These are phyloP conservation scores for Tothia fuscella DNA, from an alignment of 2,329 filamentous ascomycete genomes.

Conservation along the genomic window DNA sequence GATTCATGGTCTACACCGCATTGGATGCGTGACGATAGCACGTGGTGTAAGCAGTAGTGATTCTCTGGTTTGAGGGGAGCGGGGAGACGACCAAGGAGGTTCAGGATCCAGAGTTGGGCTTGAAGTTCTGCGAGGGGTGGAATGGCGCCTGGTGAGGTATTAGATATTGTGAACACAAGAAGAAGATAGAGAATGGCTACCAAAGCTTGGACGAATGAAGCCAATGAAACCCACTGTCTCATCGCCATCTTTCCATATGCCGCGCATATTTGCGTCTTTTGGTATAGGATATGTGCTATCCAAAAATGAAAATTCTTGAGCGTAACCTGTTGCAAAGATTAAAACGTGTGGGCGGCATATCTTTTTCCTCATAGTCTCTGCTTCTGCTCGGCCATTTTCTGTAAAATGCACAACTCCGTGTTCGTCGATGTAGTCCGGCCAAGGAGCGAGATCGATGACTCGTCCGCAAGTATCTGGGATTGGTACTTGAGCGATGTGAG, in stretches of 20 bases:
- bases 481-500: constrained; percentile 28
- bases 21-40: constrained; percentile 23
- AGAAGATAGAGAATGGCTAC: neutral
- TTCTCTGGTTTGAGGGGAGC: constrained; percentile 25
- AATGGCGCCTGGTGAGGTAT: constrained; percentile 28
- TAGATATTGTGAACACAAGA: neutral
- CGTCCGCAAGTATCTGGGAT: constrained; percentile 28
- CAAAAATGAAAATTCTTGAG: constrained; percentile 31
- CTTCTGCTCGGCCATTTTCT: constrained; percentile 20
- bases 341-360: constrained; percentile 32
- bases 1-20: constrained; percentile 38
- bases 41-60: constrained; percentile 30
- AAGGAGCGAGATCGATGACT: constrained; percentile 33
- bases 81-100: constrained; percentile 18
- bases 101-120: constrained; percentile 36
- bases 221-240: constrained; percentile 35
- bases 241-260: constrained; percentile 36
- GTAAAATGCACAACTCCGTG: constrained; percentile 28
- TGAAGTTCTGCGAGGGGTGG: constrained; percentile 39
- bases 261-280: constrained; percentile 39
- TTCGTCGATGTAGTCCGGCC: constrained; percentile 29
- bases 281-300: constrained; percentile 30
- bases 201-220: constrained; percentile 28
- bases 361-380: constrained; percentile 17
- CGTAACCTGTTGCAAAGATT: constrained; percentile 38